A percentile compares a stretch with the other conserved stretches of the same genome.
Evolutionary conservation across 345 rosid species (phyloP).

Genomic region (Hibiscus tridactylites): DNA sequence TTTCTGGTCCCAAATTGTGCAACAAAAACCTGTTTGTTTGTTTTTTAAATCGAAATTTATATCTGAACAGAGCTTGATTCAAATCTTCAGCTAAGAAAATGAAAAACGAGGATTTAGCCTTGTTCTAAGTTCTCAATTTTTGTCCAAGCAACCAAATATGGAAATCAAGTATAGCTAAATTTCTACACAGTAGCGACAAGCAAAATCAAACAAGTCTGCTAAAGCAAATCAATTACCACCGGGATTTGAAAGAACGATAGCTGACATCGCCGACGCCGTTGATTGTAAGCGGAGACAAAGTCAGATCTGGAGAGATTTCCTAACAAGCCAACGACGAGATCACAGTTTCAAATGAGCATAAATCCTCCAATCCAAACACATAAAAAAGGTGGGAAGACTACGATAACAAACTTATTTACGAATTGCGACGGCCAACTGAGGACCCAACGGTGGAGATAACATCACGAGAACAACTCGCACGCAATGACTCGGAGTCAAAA

Average conservation of each 20-base stretch:
- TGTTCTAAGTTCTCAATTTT: neutral
- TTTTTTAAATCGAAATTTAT: neutral
- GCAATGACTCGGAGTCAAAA: too few species aligned
- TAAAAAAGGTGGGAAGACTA: slow-evolving; percentile 19
- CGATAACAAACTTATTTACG: slow-evolving; percentile 16
- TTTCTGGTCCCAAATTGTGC: neutral
- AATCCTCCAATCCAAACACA: slow-evolving; percentile 6
- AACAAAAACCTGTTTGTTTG: neutral
- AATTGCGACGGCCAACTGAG: slow-evolving; percentile 24
- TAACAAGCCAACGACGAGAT: slow-evolving; percentile 32
- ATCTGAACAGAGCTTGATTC: neutral
- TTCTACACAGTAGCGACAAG: slow-evolving; percentile 4
- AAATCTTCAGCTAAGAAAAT: neutral
- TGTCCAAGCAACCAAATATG: slow-evolving; percentile 4
- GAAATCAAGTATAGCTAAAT: neutral
- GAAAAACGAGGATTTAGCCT: slow-evolving; percentile 4
- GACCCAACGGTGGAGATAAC: slow-evolving; percentile 29
- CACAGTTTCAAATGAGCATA: slow-evolving; percentile 20
- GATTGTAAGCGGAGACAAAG: slow-evolving; percentile 9
- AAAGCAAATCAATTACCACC: slow-evolving; percentile 21
- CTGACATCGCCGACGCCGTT: slow-evolving; percentile 61
- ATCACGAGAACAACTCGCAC: slow-evolving; percentile 28
- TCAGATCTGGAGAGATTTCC: slow-evolving; percentile 44
- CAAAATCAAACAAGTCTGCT: neutral
- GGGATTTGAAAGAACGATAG: slow-evolving; percentile 22